Conservation (phyloP, 768 basidiomycete species). For the Lepiota venenata region DNA sequence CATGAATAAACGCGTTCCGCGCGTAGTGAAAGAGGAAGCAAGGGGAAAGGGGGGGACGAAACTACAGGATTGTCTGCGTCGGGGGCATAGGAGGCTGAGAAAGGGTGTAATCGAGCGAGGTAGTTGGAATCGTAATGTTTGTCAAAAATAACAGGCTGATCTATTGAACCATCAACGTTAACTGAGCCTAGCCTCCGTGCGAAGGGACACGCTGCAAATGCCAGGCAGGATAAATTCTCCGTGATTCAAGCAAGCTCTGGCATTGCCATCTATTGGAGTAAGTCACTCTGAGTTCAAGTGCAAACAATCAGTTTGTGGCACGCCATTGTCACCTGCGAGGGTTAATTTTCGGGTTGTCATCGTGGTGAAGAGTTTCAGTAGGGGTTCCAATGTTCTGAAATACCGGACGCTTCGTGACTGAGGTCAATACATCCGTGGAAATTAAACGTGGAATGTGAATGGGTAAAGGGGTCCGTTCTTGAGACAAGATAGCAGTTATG, state of each 20-base stretch:
- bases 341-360: background rate
- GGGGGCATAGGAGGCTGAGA: conserved; percentile 4
- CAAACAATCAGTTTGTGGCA: background rate
- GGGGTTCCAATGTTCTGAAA: background rate
- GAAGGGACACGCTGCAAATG: conserved; percentile 7
- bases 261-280: background rate
- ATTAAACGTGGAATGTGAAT: background rate
- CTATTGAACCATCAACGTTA: background rate
- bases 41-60: background rate
- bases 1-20: background rate
- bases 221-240: background rate
- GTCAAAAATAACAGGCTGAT: background rate
- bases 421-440: background rate
- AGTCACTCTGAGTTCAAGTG: background rate
- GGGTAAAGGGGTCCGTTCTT: background rate
- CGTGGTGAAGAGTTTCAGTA: background rate
- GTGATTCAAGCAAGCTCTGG: background rate
- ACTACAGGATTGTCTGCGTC: too few species aligned
- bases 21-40: too few species aligned
- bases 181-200: background rate
- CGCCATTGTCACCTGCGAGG: background rate
- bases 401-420: background rate
- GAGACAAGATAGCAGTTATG: background rate
- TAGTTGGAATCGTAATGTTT: background rate
- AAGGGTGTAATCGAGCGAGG: background rate